These are phyloP conservation scores for Dentipellis fragilis DNA, from an alignment of 768 basidiomycete species.

Conservation along the genomic window DNA sequence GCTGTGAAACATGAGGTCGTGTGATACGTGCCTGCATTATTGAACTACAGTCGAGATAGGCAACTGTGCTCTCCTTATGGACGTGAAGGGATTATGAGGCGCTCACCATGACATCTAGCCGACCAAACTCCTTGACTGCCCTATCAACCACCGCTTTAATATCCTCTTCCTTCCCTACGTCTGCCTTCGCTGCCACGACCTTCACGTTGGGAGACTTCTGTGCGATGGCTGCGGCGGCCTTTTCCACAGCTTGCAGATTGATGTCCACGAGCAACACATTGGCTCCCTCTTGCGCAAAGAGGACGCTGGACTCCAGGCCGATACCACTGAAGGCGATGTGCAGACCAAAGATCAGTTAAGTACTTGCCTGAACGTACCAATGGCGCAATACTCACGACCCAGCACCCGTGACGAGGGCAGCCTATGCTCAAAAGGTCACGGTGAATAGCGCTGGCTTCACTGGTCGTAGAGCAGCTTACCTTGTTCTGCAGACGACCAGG, in stretches of 20 bases:
- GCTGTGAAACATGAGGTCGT: not conserved
- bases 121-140: constrained; percentile 80
- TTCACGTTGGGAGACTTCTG: constrained; percentile 61
- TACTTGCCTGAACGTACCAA: not conserved
- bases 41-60: constrained; percentile 49
- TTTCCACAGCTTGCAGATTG: constrained; percentile 65
- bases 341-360: not conserved
- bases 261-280: constrained; percentile 84
- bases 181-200: constrained; percentile 61
- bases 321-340: constrained; percentile 57
- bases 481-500: constrained; percentile 59
- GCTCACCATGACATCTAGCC: constrained; percentile 88
- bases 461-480: constrained; percentile 23
- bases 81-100: not conserved
- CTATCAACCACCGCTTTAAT: constrained; percentile 73
- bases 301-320: constrained; percentile 88
- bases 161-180: constrained; percentile 85
- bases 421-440: constrained; percentile 26
- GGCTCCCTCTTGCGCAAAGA: constrained; percentile 95
- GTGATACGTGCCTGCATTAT: constrained; percentile 64
- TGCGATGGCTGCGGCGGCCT: constrained; percentile 50
- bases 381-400: constrained; percentile 55
- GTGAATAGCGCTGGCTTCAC: not conserved
- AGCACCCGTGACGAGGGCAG: constrained; percentile 79
- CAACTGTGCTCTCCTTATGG: not conserved